A percentile compares a stretch with the other conserved stretches of the same genome.
Evolutionary conservation across 495 filamentous ascomycete species (phyloP).

Genomic region (Achaetomiella virescens): DNA sequence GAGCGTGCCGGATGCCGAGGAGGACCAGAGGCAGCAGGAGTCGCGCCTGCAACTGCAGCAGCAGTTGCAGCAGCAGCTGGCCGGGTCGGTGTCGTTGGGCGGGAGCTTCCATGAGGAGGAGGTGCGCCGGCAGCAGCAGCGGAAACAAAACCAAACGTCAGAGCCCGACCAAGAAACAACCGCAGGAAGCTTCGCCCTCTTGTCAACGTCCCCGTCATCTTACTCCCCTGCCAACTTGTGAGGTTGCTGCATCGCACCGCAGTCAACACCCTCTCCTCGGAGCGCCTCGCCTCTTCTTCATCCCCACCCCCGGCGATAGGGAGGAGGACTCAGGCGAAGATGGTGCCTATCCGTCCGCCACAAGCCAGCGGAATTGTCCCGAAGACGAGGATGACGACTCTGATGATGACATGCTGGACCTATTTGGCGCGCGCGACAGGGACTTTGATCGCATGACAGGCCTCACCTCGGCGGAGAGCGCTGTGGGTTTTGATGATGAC

Average conservation of each 20-base stretch:
- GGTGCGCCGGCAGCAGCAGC: not conserved
- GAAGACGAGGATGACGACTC: slow-evolving; percentile 11
- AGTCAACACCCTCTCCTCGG: not conserved
- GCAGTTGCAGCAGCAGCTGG: not conserved
- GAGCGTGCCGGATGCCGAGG: not conserved
- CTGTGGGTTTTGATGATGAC: slow-evolving; percentile 5
- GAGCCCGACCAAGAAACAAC: not conserved
- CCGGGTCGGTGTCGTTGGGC: not conserved
- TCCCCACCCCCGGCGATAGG: not conserved
- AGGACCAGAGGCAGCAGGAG: not conserved
- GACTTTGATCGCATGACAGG: slow-evolving; percentile 5
- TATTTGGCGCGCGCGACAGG: slow-evolving; percentile 9
- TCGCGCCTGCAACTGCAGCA: not conserved
- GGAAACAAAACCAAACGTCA: not conserved
- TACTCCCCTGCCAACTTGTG: slow-evolving; percentile 6
- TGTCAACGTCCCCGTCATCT: slow-evolving; percentile 5
- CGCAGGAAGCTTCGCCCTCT: not conserved
- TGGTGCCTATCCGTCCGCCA: not conserved
- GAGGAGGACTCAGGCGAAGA: not conserved
- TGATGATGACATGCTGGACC: slow-evolving; percentile 11
- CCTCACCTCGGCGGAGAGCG: slow-evolving; percentile 7
- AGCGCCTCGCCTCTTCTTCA: not conserved
- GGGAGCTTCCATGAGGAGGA: not conserved
- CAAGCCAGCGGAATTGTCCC: too few relatives aligned
- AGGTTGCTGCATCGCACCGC: not conserved